phyloP scores from a whole-genome alignment of 2,329 filamentous ascomycete species.

The Colletotrichum camelliae region DNA sequence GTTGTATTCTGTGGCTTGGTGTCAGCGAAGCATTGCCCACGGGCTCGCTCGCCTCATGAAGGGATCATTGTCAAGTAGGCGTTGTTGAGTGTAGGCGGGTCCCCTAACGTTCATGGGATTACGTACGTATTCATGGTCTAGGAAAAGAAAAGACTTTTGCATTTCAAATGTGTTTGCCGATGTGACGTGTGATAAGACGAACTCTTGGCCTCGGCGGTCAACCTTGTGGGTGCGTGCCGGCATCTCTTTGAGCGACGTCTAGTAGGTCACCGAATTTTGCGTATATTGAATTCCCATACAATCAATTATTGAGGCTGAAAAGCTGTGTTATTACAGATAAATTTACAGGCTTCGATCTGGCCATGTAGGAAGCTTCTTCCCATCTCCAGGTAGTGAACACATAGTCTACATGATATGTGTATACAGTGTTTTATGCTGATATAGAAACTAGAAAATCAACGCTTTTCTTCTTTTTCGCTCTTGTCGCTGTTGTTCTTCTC shows the following conservation, averaged over 20 bases:
- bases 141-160: slow-evolving; percentile 1
- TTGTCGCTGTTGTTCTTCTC: not conserved
- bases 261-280: not conserved
- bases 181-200: not conserved
- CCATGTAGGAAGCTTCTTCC: not conserved
- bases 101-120: slow-evolving; percentile 3
- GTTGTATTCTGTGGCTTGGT: slow-evolving; percentile 23
- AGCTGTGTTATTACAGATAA: not conserved
- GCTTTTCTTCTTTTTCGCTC: not conserved
- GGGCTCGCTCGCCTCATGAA: slow-evolving; percentile 20
- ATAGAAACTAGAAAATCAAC: not conserved
- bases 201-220: not conserved
- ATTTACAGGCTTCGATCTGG: not conserved
- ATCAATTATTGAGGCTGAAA: not conserved
- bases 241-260: not conserved
- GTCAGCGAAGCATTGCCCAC: slow-evolving; percentile 17
- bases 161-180: not conserved
- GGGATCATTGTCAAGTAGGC: slow-evolving; percentile 9
- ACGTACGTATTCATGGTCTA: not conserved
- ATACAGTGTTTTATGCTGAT: not conserved
- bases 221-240: not conserved
- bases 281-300: not conserved
- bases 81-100: slow-evolving; percentile 1
- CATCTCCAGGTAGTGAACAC: not conserved
- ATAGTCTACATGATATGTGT: not conserved